Evolutionary conservation across 2,329 filamentous ascomycete species (phyloP).

Genomic region (Monosporascus sp.): DNA sequence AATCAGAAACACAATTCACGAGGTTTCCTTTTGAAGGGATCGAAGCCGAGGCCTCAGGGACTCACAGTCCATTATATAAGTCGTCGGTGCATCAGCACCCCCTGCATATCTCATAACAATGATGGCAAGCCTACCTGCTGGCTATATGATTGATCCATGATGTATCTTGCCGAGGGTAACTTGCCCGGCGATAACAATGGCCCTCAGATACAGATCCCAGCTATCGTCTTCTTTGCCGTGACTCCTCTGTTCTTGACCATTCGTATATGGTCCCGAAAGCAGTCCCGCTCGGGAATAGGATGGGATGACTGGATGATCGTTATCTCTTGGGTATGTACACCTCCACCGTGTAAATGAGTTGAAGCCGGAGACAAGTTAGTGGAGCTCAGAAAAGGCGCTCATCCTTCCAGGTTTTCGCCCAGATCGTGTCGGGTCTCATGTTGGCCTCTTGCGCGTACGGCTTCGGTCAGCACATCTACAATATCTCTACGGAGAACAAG

Average conservation of each 20-base stretch:
- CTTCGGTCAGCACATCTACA: conserved; percentile 35
- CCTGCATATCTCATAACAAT: too few relatives aligned
- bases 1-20: too few relatives aligned
- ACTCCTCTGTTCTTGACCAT: conserved; percentile 36
- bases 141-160: neutral
- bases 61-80: too few relatives aligned
- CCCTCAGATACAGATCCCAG: conserved; percentile 32
- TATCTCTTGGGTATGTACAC: conserved; percentile 17
- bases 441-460: conserved; percentile 36
- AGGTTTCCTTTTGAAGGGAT: too few relatives aligned
- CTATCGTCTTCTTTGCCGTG: conserved; percentile 37
- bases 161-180: conserved; percentile 18
- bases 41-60: too few relatives aligned
- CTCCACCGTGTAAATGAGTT: neutral
- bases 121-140: too few relatives aligned
- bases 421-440: conserved; percentile 33
- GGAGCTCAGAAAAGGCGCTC: conserved; percentile 2
- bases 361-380: neutral
- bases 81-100: too few relatives aligned
- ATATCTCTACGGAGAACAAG: conserved; percentile 28
- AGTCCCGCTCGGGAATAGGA: conserved; percentile 30
- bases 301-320: conserved; percentile 38
- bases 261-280: conserved; percentile 35
- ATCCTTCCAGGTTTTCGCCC: conserved; percentile 26
- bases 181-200: conserved; percentile 31